These are phyloP conservation scores for Rutstroemia sp. DNA, from an alignment of 2,329 filamentous ascomycete species.

Conservation along the genomic window DNA sequence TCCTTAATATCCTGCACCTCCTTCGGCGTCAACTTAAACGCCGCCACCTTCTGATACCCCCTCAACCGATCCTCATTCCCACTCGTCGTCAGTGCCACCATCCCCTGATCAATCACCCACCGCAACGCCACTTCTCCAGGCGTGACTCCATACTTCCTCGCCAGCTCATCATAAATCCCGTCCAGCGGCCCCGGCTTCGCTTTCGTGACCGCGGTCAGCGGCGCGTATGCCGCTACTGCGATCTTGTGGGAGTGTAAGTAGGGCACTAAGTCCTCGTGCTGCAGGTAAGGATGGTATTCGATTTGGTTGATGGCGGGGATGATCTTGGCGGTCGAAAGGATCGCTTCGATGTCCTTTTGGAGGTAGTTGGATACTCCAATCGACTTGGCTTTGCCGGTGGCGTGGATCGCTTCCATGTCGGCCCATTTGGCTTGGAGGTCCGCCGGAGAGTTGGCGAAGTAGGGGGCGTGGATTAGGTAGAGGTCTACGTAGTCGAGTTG, in stretches of 20 bases:
- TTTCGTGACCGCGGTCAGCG: slow-evolving; percentile 44
- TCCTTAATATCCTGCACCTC: slow-evolving; percentile 51
- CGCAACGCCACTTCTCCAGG: slow-evolving; percentile 49
- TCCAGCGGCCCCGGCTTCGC: slow-evolving; percentile 48
- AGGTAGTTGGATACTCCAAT: slow-evolving; percentile 77
- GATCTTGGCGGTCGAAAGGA: slow-evolving; percentile 52
- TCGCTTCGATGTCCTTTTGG: slow-evolving; percentile 44
- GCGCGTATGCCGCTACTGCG: slow-evolving; percentile 46
- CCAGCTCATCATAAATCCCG: slow-evolving; percentile 41
- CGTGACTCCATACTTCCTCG: slow-evolving; percentile 50
- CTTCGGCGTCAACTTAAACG: slow-evolving; percentile 51
- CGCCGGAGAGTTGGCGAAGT: slow-evolving; percentile 38
- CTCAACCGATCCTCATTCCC: slow-evolving; percentile 49
- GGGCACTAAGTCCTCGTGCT: slow-evolving; percentile 51
- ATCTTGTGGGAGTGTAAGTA: slow-evolving; percentile 53
- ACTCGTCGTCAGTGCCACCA: slow-evolving; percentile 54
- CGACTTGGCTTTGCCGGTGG: slow-evolving; percentile 55
- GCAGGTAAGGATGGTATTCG: slow-evolving; percentile 71
- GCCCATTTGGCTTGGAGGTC: slow-evolving; percentile 54
- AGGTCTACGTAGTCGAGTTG: slow-evolving; percentile 64
- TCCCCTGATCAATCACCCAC: slow-evolving; percentile 53
- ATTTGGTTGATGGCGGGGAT: slow-evolving; percentile 71
- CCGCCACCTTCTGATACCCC: slow-evolving; percentile 43
- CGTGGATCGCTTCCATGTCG: slow-evolving; percentile 57
- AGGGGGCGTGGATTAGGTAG: slow-evolving; percentile 57